phyloP scores from a whole-genome alignment of 495 filamentous ascomycete species.

The Coniosporium apollinis region DNA sequence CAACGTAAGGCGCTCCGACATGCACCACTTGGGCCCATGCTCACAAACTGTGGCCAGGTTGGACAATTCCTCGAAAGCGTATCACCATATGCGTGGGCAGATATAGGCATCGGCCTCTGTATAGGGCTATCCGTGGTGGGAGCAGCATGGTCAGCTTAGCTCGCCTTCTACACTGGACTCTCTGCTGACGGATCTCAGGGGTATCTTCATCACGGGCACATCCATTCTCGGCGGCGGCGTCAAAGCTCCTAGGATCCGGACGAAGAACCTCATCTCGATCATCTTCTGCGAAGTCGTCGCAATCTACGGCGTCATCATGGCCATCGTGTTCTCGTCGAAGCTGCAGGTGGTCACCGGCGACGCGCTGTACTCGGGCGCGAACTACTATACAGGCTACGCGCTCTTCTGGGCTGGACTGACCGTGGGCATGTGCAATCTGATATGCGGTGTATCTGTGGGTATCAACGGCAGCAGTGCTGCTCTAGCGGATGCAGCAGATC shows the following conservation, averaged over 20 bases:
- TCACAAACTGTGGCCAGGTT: slow-evolving; percentile 38
- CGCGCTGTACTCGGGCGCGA: slow-evolving; percentile 41
- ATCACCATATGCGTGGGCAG: slow-evolving; percentile 88
- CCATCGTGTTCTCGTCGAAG: slow-evolving; percentile 90
- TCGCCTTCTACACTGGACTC: background rate
- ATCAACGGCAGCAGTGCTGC: slow-evolving; percentile 97
- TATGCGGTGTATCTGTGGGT: slow-evolving; percentile 92
- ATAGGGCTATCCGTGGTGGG: slow-evolving; percentile 92
- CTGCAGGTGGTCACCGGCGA: slow-evolving; percentile 39
- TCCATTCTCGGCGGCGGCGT: slow-evolving; percentile 96
- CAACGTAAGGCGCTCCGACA: slow-evolving; percentile 46
- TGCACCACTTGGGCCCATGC: slow-evolving; percentile 5
- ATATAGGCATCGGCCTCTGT: slow-evolving; percentile 79
- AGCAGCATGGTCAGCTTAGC: slow-evolving; percentile 73
- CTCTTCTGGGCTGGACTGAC: slow-evolving; percentile 92
- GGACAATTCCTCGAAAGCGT: slow-evolving; percentile 87
- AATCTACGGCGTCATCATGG: slow-evolving; percentile 99
- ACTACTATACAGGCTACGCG: slow-evolving; percentile 91
- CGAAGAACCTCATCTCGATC: slow-evolving; percentile 98
- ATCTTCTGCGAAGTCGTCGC: slow-evolving; percentile 99
- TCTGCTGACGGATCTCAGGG: slow-evolving; percentile 38
- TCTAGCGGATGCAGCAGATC: slow-evolving; percentile 86
- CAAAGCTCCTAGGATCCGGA: slow-evolving; percentile 86
- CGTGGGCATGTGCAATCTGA: slow-evolving; percentile 84
- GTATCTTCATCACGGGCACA: slow-evolving; percentile 97